Base-by-base conservation (phyloP, 1,139 yeast genomes). In the Protomyces lactucae-debilis region DNA sequence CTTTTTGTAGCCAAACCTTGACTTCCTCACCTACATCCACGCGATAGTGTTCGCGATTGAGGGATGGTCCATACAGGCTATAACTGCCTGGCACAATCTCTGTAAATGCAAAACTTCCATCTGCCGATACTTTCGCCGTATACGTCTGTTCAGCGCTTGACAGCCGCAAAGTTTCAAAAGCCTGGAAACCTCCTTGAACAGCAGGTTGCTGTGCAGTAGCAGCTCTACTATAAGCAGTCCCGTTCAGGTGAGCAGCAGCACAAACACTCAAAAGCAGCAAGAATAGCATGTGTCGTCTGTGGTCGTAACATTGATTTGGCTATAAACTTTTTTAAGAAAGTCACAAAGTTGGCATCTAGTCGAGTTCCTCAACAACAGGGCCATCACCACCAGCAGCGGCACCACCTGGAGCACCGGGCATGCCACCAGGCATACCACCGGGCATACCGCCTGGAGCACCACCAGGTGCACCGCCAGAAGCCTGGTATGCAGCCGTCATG, bases 301-400 rank as follows among this genome's bases (percentile, higher is more conserved):
- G 18, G 48, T n/a, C 23, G 25, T n/a, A 43, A 14, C 16, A 39
- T 39, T 37, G 18, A 16, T 39, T 39, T 46, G 25, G 23, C 23
- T 46, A 21, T 46, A n/a, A 46, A 46, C 52, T 46, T 25, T 25
- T 18, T 3, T 3, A 10, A n/a, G 14, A 23, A 18, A 1, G 14
- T 14, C 18, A 16, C 9, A 16, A 18, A 23, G 4, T 8, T 16
- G 16, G 18, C 28, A 21, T 68, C 76, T 87, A 88, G 80, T 88
- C 96, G 77, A 88, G 95, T 83, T 88, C 96, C 83, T 88, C 96
- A 73, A 88, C 96, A 75, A 95, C 88, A 79, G 96, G 96, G 74
- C 93, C 93, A 73, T 86, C 73, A 66, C 67, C 70, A 54, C 71
- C 73, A 52, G 72, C 74, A 35, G 69, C 56, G n/a, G 57, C 45